A percentile compares a stretch with the other conserved stretches of the same genome.
phyloP scores from a whole-genome alignment of 169 alveolate species.

The Condylostoma magnum region DNA sequence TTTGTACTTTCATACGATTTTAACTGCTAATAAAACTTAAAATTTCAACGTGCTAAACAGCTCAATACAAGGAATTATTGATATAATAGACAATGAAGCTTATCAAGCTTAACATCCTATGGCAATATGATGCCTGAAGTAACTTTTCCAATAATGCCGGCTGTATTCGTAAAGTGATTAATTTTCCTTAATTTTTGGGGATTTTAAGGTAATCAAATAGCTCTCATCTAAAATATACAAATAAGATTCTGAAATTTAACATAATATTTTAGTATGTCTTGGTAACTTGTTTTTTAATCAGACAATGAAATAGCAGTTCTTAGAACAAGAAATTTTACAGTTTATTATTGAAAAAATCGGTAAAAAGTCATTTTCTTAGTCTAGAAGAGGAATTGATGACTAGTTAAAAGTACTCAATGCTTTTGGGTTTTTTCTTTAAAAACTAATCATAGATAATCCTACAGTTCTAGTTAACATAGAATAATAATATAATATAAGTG shows the following conservation, averaged over 20 bases:
- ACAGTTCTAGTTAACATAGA: too few species aligned
- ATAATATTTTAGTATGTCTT: conserved; percentile 9
- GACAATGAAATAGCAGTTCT: conserved; percentile 1
- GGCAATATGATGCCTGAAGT: conserved; percentile 14
- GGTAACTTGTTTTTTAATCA: not conserved
- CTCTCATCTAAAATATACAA: conserved; percentile 4
- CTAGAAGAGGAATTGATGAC: too few species aligned
- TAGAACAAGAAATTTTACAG: too few species aligned
- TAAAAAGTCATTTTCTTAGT: too few species aligned
- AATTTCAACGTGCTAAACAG: not conserved
- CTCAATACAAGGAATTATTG: not conserved
- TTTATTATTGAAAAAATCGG: too few species aligned
- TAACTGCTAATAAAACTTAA: not conserved
- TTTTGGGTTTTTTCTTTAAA: too few species aligned
- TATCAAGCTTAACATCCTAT: not conserved
- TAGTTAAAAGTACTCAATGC: too few species aligned
- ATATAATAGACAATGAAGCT: conserved; percentile 3
- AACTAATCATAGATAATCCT: too few species aligned
- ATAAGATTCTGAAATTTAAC: not conserved
- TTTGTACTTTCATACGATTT: conserved; percentile 14
- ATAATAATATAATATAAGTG: too few species aligned
- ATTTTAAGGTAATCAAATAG: conserved; percentile 3
- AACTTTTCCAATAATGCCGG: conserved; percentile 1
- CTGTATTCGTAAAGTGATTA: not conserved
- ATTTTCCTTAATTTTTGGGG: not conserved